phyloP scores from a whole-genome alignment of 805 yeast genomes.

The Blastobotrys parvus region DNA sequence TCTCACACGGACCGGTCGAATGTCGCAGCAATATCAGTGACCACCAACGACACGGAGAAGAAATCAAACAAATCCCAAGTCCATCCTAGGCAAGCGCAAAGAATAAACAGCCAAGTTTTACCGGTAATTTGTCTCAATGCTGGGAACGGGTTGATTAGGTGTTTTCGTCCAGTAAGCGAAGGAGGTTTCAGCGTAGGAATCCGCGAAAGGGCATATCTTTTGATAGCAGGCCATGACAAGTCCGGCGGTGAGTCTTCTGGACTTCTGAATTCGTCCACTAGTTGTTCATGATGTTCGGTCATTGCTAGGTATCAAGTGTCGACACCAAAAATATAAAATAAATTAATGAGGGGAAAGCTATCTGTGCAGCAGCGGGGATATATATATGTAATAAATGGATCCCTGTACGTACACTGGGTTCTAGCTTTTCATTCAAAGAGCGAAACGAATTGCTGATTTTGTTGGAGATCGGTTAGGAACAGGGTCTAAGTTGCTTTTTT shows the following conservation, averaged over 20 bases:
- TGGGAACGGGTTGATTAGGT: conserved; percentile 51
- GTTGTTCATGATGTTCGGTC: too few relatives aligned
- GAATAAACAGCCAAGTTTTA: conserved; percentile 53
- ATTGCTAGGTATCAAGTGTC: neutral
- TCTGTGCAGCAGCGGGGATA: neutral
- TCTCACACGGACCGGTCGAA: conserved; percentile 39
- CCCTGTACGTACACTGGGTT: neutral
- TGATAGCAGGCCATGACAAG: conserved; percentile 18
- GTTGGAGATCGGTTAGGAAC: too few relatives aligned
- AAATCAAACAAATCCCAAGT: conserved; percentile 67
- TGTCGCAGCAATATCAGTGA: conserved; percentile 40
- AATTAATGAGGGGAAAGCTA: neutral
- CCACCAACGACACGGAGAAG: conserved; percentile 53
- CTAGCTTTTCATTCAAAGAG: neutral
- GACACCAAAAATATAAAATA: neutral
- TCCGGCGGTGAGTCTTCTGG: conserved; percentile 14
- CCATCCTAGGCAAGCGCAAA: conserved; percentile 59
- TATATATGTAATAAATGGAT: too few relatives aligned
- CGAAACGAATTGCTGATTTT: too few relatives aligned
- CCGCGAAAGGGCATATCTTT: conserved; percentile 26
- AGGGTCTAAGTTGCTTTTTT: too few relatives aligned
- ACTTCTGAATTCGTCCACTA: too few relatives aligned
- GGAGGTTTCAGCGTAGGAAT: conserved; percentile 26
- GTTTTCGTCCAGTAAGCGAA: conserved; percentile 14
- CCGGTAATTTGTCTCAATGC: conserved; percentile 41